Conservation (phyloP, 1,139 yeast species). For the Saccharomyces hybrid region DNA sequence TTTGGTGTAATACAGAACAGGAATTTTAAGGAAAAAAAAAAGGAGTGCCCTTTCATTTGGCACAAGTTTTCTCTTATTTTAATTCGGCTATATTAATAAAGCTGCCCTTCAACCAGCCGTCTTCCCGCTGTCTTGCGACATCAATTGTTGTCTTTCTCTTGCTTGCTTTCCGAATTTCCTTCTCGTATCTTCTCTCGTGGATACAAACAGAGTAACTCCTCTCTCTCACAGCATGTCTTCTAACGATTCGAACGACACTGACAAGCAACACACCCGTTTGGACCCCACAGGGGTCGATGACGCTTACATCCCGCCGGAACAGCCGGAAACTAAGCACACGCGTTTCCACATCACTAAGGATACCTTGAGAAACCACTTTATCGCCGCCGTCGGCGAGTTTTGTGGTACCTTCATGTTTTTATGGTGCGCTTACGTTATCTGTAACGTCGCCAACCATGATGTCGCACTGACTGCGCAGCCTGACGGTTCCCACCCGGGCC, state of each 20-base stretch:
- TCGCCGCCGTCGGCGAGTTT: slow-evolving; percentile 60
- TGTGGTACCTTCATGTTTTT: slow-evolving; percentile 80
- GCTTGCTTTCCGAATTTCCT: no score
- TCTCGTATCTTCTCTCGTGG: no score
- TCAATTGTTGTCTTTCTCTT: no score
- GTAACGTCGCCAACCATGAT: slow-evolving; percentile 74
- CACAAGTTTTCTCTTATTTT: no score
- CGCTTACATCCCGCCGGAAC: background rate
- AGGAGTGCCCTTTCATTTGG: no score
- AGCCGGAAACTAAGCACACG: background rate
- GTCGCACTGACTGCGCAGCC: slow-evolving; percentile 35
- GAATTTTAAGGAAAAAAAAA: no score
- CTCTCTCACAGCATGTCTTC: background rate
- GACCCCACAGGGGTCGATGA: background rate
- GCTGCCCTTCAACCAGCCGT: no score
- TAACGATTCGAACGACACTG: background rate
- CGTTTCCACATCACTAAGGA: slow-evolving; percentile 19
- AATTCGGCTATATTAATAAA: no score
- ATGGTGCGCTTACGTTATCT: slow-evolving; percentile 76
- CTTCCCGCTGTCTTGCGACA: no score
- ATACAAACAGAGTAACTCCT: no score
- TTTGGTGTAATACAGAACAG: no score
- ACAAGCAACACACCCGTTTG: background rate
- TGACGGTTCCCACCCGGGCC: slow-evolving; percentile 53
- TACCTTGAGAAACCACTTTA: slow-evolving; percentile 41